Evolutionary conservation across 1,139 yeast genomes (phyloP), one percentile per base, ranked within the genome.

Genomic region (Yamadazyma siamensis): DNA sequence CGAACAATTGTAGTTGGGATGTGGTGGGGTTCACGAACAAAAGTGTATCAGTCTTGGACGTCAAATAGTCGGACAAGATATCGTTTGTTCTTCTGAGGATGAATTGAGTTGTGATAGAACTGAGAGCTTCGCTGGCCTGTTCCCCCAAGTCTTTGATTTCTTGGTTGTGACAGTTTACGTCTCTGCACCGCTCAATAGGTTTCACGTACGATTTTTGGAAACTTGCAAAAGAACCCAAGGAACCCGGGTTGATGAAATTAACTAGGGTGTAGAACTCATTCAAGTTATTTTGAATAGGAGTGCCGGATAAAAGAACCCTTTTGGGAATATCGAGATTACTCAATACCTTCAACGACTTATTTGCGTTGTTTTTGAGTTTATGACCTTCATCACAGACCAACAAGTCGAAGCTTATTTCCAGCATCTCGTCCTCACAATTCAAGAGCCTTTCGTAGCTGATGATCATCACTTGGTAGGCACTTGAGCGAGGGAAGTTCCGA

Each of bases 301-400:
- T 91, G 0, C 98, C 98, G 0, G 95, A 78, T 7, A 91, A 59
- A 13, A 91, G 52, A 4, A 91, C 61, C 41, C 80, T 75, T 28
- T 65, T 72, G 10, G 68, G 64, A 4, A 85, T 70, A 23, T 76
- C 65, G 15, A 89, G 57, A 2, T 65, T 56, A 25, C 72, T 72
- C 30, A 89, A 62, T 0, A 78, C 75, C 38, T 76, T 77, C 32
- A 87, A 64, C 0, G 84, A 77, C 52, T 87, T 87, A 38, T 84
- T 86, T 10, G 76, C 55, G 16, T 72, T 67, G 44, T 73, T 83
- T 47, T 89, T 89, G 40, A 89, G 64, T 31, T 95, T 66, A 52
- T 89, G 97, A 3, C 96, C 98, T 52, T 94, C 99, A 54, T 94
- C 99, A 54, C 98, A 91, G 0, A 94, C 75, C 23, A 94, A 59